Base-by-base conservation (phyloP, 2,329 filamentous ascomycete species). In the Pseudogymnoascus sp. region DNA sequence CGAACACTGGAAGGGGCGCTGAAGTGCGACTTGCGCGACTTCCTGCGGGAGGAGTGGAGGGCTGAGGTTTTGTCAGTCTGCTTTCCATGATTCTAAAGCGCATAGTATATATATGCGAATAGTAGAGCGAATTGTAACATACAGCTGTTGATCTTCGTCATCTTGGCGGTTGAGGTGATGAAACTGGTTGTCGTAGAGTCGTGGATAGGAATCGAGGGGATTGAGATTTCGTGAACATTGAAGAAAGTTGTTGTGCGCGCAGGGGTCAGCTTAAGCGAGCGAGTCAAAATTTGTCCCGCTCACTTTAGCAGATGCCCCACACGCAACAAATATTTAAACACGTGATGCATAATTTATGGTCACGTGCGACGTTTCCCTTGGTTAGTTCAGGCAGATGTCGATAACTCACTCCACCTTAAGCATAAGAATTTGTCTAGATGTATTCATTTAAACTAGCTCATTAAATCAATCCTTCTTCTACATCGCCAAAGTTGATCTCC, bases 1-100 rank as follows among this genome's bases (percentile, higher is more conserved):
- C 94, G 92, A 76, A 90, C 85, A 82, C 89, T 91, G 78, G 92
- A 97, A 71, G 92, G 91, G 70, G 94, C 94, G 77, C 84, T 82
- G 87, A 96, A 99, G 86, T 99, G 93, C 77, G 91, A 90, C 85
- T 96, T 96, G 81, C 94, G 91, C 81, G 91, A 94, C 91, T 99
- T 99, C 83, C 93, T 89, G 81, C 93, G 87, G 76, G 91, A 96
- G 79, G 90, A 90, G 78, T 83, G 77, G 74, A 91, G 75, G 73
- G 76, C 85, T 88, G 68, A 18, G 61, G 57, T 39, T 25, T 54
- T 8, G 62, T 66, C 54, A 67, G 43, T 61, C 32, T 41, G 25
- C 22, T 11, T 50, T 12, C n/a, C 43, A 50, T 50, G 28, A 54
- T 54, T 34, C n/a, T 14, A 54, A 60, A 41, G 59, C 61, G 57